These are phyloP conservation scores for Pugionium cornutum DNA, from an alignment of 345 rosid species.

Conservation along the genomic window DNA sequence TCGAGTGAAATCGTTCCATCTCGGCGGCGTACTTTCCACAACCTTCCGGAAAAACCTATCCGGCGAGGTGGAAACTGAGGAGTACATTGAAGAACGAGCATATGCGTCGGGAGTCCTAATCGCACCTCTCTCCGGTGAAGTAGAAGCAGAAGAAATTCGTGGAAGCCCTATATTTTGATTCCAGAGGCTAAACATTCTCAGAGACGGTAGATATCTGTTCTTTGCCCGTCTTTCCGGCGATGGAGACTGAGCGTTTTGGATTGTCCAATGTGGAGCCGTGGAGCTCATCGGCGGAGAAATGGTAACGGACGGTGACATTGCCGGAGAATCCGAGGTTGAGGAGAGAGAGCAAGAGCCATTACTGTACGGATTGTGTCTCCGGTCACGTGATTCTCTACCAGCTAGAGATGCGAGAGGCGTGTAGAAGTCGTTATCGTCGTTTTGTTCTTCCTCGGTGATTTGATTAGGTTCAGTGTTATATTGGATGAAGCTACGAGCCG, in stretches of 20 bases:
- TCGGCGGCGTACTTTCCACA: conserved; percentile 36
- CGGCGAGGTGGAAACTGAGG: conserved; percentile 47
- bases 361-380: conserved; percentile 49
- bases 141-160: conserved; percentile 49
- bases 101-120: conserved; percentile 33
- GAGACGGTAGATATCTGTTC: conserved; percentile 34
- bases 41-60: conserved; percentile 38
- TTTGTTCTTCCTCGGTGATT: conserved; percentile 35
- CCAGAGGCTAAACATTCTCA: conserved; percentile 40
- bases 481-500: conserved; percentile 49
- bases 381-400: conserved; percentile 52
- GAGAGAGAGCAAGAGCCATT: conserved; percentile 51
- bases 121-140: conserved; percentile 56
- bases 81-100: conserved; percentile 42
- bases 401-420: conserved; percentile 79
- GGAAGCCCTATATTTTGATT: conserved; percentile 35
- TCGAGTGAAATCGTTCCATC: conserved; percentile 37
- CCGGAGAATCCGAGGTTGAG: conserved; percentile 54
- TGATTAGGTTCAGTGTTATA: conserved; percentile 35
- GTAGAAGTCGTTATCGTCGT: conserved; percentile 53
- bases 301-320: conserved; percentile 52
- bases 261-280: conserved; percentile 38
- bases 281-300: conserved; percentile 38
- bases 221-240: conserved; percentile 34
- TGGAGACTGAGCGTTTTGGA: conserved; percentile 36